Base-by-base conservation (phyloP, 2,329 filamentous ascomycete genomes). In the Onygena corvina region DNA sequence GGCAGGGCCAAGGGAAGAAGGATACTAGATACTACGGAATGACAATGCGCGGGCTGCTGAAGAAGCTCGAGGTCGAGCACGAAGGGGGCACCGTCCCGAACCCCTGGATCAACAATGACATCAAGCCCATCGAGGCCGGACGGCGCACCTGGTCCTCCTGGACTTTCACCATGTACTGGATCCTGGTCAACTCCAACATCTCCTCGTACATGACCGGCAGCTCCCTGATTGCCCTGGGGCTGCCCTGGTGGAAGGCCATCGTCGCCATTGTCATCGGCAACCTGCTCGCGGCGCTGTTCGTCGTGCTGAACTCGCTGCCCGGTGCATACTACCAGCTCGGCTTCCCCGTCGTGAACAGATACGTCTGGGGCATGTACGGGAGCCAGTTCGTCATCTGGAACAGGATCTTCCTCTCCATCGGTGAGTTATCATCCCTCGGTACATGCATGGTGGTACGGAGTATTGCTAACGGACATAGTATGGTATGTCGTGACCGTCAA, bases 81-180 rank as follows among this genome's bases (percentile, higher is more conserved):
- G 54, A 58, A 40, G 57, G 57, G 14, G 56, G 54, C 18, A 55
- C 54, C 4, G 42, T 52, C 12, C 54, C 59, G 0, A 54, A 61
- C 50, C 57, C 58, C 3, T 67, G 64, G 64, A 61, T 62, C 45
- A 76, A 76, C 56, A 66, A 75, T 53, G 73, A 76, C 55, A 71
- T 75, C 50, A 69, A 71, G 2, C 73, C 72, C 7, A 67, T 73
- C 23, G 70, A 71, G 51, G 57, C 62, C 1, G 64, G 56, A 36
- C 61, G 69, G 36, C 62, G 69, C 12, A 73, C 68, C 3, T 74
- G 69, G 70, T 64, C 60, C 3, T 65, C 64, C 21, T 57, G 65
- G 51, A 66, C 68, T 2, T 74, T 68, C 38, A 65, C 70, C 54
- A 71, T 71, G 55, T 71, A 64, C 47, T 72, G 71, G 70, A 60